Conservation (phyloP, 108 stramenopile species). For the Pelagomonas calceolata region DNA sequence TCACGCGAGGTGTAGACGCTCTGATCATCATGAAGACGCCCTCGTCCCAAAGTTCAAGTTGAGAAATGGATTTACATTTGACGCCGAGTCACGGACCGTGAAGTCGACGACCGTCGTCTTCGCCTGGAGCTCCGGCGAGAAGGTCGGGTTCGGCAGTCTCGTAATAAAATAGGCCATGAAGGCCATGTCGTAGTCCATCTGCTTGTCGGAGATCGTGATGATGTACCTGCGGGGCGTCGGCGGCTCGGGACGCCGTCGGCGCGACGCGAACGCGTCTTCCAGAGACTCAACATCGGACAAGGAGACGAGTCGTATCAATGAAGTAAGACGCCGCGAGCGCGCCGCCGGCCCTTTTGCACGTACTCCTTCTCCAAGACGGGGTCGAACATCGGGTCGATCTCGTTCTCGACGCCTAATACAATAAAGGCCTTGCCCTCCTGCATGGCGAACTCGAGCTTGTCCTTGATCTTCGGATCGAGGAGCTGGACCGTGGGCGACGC, state of each 20-base stretch:
- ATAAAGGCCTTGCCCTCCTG: constrained; percentile 68
- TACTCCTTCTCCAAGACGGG: constrained; percentile 78
- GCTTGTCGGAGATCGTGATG: constrained; percentile 68
- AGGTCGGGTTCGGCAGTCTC: constrained; percentile 74
- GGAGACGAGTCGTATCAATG: too few relatives aligned
- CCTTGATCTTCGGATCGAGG: constrained; percentile 63
- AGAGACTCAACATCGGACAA: too few relatives aligned
- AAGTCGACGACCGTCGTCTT: constrained; percentile 87
- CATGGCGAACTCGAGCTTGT: constrained; percentile 76
- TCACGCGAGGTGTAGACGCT: too few relatives aligned
- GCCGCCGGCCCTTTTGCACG: constrained; percentile 65
- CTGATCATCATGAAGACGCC: too few relatives aligned
- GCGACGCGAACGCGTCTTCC: too few relatives aligned
- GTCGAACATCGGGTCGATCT: constrained; percentile 81
- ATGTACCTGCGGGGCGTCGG: too few relatives aligned
- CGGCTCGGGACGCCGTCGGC: too few relatives aligned
- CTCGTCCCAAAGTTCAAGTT: too few relatives aligned
- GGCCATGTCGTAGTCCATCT: constrained; percentile 71
- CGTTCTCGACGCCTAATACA: constrained; percentile 72
- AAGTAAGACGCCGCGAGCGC: too few relatives aligned
- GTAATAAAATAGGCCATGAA: constrained; percentile 78
- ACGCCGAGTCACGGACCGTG: too few relatives aligned
- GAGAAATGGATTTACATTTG: too few relatives aligned
- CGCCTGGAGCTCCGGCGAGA: constrained; percentile 78
- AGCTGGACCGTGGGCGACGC: constrained; percentile 43